Conservation (phyloP, 768 basidiomycete genomes). For the Coprinellus aureogranulatus region DNA sequence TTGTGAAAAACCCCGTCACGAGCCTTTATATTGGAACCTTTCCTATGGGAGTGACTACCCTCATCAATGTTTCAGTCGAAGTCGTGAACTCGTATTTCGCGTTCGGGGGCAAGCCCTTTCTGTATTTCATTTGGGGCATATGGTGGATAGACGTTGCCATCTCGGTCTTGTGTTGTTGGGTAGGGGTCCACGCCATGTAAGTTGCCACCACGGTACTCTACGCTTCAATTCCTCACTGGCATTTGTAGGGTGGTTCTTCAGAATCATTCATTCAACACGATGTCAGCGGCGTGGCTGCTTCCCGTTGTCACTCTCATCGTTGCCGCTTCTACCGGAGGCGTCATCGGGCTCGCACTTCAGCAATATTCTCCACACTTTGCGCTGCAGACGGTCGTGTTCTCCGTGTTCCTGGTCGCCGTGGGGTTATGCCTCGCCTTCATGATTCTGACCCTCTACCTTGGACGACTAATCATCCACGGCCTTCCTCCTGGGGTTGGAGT, state of each 20-base stretch:
- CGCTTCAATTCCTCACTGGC: background rate
- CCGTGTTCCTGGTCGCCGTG: constrained; percentile 53
- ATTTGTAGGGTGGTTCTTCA: constrained; percentile 53
- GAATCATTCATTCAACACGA: constrained; percentile 48
- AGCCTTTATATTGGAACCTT: constrained; percentile 45
- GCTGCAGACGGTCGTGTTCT: constrained; percentile 51
- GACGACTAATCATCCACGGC: constrained; percentile 57
- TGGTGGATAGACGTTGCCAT: constrained; percentile 69
- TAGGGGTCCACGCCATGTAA: constrained; percentile 65
- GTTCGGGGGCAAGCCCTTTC: constrained; percentile 51
- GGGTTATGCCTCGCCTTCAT: constrained; percentile 62
- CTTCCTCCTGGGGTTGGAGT: constrained; percentile 46
- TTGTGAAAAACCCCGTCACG: constrained; percentile 46
- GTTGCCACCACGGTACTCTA: constrained; percentile 20
- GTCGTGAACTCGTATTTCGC: constrained; percentile 42
- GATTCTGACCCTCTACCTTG: constrained; percentile 63
- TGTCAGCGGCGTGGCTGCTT: constrained; percentile 70
- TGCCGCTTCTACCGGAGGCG: constrained; percentile 62
- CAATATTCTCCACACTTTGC: constrained; percentile 46
- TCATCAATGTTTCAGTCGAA: constrained; percentile 50
- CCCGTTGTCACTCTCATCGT: constrained; percentile 76
- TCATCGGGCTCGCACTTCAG: constrained; percentile 51
- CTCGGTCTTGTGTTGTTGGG: constrained; percentile 58
- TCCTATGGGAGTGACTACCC: constrained; percentile 61
- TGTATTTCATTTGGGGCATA: constrained; percentile 56